phyloP scores from a whole-genome alignment of 2,329 filamentous ascomycete species.

The Allantophomopsis cytisporea region DNA sequence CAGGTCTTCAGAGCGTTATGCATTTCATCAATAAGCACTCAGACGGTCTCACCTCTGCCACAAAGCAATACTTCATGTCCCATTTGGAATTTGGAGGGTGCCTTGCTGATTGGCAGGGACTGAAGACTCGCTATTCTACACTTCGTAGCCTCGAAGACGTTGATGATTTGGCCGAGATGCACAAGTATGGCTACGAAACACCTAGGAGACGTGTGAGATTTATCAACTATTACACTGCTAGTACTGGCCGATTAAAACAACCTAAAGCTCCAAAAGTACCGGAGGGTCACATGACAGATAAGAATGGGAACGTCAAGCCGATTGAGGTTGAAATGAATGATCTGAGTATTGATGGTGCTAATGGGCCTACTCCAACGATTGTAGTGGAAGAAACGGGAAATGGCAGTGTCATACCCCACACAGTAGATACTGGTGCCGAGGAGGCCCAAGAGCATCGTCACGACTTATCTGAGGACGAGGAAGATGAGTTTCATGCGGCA shows the following conservation, averaged over 20 bases:
- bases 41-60: constrained; percentile 56
- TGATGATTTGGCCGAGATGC: constrained; percentile 32
- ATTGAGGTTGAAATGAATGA: constrained; percentile 10
- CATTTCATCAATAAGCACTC: constrained; percentile 77
- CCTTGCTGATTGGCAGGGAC: constrained; percentile 60
- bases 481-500: constrained; percentile 5
- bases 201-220: constrained; percentile 52
- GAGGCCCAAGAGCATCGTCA: constrained; percentile 13
- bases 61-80: constrained; percentile 60
- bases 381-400: constrained; percentile 30
- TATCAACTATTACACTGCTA: constrained; percentile 84
- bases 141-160: constrained; percentile 61
- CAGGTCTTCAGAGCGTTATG: constrained; percentile 52
- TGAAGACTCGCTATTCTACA: constrained; percentile 56
- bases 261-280: constrained; percentile 17
- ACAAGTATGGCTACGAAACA: constrained; percentile 8
- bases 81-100: constrained; percentile 76
- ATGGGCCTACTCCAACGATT: constrained; percentile 14
- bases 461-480: constrained; percentile 2
- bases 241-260: constrained; percentile 54
- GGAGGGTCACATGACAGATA: constrained; percentile 5
- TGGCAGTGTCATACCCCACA: constrained; percentile 16
- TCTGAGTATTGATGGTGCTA: constrained; percentile 8
- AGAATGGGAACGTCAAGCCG: constrained; percentile 6
- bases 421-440: constrained; percentile 12